Conservation (phyloP, 73 alveolate genomes). For the Blepharisma stoltei region DNA sequence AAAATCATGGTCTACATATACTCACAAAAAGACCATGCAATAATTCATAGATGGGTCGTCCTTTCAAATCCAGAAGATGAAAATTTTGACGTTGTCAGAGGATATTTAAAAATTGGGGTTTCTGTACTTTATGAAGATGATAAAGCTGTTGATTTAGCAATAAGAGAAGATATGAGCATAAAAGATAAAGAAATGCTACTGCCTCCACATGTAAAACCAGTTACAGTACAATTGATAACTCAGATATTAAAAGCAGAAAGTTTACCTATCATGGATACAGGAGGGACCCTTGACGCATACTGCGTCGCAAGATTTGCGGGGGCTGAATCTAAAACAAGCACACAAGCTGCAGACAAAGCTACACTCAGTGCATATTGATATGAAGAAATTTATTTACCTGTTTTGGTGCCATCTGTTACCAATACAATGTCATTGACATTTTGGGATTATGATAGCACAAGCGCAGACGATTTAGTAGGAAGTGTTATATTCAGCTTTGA, state of each 20-base stretch:
- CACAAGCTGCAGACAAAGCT: background rate
- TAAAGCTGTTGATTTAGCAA: background rate
- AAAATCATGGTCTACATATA: slow-evolving; percentile 17
- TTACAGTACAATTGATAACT: background rate
- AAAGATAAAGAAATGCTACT: slow-evolving; percentile 19
- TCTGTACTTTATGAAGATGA: background rate
- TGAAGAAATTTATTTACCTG: slow-evolving; percentile 25
- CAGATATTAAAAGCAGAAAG: slow-evolving; percentile 22
- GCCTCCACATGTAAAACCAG: slow-evolving; percentile 29
- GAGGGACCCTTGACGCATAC: slow-evolving; percentile 9
- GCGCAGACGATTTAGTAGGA: slow-evolving; percentile 27
- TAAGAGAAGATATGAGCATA: background rate
- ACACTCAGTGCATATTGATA: slow-evolving; percentile 4
- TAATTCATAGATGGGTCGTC: slow-evolving; percentile 19
- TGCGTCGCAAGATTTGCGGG: slow-evolving; percentile 21
- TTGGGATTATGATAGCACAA: slow-evolving; percentile 32
- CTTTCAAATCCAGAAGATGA: slow-evolving; percentile 30
- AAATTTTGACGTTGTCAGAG: slow-evolving; percentile 16
- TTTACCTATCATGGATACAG: slow-evolving; percentile 20
- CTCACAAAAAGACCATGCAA: slow-evolving; percentile 7
- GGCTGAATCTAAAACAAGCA: slow-evolving; percentile 18
- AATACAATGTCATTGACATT: background rate
- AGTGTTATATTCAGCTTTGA: background rate
- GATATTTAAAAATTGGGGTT: slow-evolving; percentile 32
- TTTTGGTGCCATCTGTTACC: slow-evolving; percentile 4